Base-by-base conservation (phyloP, 768 basidiomycete genomes). In the Cubamyces sp. region DNA sequence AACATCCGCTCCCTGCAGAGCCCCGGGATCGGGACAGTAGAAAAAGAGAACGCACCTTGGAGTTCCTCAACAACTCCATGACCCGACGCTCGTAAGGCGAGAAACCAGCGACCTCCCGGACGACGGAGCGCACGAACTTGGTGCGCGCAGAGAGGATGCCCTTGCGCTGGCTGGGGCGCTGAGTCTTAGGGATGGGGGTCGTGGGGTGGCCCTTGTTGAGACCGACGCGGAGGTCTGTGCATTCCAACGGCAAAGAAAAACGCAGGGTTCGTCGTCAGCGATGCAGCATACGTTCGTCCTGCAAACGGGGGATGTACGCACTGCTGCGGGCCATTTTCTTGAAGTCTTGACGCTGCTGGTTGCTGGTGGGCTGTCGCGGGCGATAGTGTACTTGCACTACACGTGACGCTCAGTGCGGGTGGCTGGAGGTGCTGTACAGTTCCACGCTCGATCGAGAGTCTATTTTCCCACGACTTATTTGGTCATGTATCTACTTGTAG, bases 101-200 rank as follows among this genome's bases (percentile, higher is more conserved):
- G 81, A 97, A 98, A 64, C 96, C 96, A 71, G 87, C 94, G 75
- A 99, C 97, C 84, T 99, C 97, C 69, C 96, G 87, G 73, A 98
- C 83, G 64, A 98, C 84, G 67, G 88, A 90, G 75, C 92, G 91
- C 74, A 98, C 95, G 72, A 99, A 94, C 72, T 90, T 90, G 74
- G 90, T 95, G 82, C 94, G 94, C 69, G 87, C 86, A 50, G 92
- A 94, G 74, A 86, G 86, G 66, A 87, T 81, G 69, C 97, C 97
- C 84, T 98, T 98, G 78, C 93, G 91, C 72, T 97, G 87, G 73
- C 88, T 90, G 57, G 95, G 96, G 71, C 88, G 87, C 50, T 81
- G 77, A 52, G 78, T 77, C 79, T 90, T 88, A 70, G 87, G 79
- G 74, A 98, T 87, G 71, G 88, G 74, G 52, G 94, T 95, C 30